Evolutionary conservation across 768 basidiomycete species (phyloP), one percentile per base, ranked within the genome.

Genomic region (Leucocoprinus leucothites): DNA sequence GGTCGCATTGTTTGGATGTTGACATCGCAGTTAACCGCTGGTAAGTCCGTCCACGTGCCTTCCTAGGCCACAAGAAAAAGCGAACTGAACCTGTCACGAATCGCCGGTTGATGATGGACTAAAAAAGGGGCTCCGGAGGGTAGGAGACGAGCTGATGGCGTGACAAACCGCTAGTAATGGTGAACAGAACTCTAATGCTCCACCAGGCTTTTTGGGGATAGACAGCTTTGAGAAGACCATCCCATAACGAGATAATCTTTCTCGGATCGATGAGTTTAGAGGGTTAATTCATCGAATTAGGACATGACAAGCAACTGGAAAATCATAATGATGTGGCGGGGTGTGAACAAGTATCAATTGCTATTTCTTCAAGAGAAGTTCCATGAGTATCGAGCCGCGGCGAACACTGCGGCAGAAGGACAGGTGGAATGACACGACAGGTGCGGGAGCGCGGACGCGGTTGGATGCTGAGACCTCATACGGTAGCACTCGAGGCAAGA

Each of bases 311-410:
- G 46, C 53, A 41, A 35, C 38, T 24, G 45, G 45, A 40, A 40
- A 48, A 48, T 47, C 53, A 47, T 47, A 45, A 54, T 54, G 53
- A 14, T 45, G 19, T 40, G 43, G 31, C 31, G 31, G 31, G 31
- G 31, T 31, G 31, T 31, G 31, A 31, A 11, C 31, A 31, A 42
- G 19, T 46, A 19, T 51, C 18, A 19, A 26, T 51, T 25, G 38
- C 45, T 18, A 69, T 65, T 67, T 73, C 68, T 69, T 69, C 65
- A 62, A 52, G 31, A 52, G 51, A 68, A 65, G 68, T 16, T 66
- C 65, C 11, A 31, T 31, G 51, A 40, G 48, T 46, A 49, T 62
- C 60, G 47, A 67, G 64, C 68, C 66, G 68, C 69, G 67, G 69
- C 63, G 63, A 41, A 58, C 61, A 63, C 59, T 67, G 61, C 67